phyloP scores from a whole-genome alignment of 2,329 filamentous ascomycete species.

The Venturia oleaginea region DNA sequence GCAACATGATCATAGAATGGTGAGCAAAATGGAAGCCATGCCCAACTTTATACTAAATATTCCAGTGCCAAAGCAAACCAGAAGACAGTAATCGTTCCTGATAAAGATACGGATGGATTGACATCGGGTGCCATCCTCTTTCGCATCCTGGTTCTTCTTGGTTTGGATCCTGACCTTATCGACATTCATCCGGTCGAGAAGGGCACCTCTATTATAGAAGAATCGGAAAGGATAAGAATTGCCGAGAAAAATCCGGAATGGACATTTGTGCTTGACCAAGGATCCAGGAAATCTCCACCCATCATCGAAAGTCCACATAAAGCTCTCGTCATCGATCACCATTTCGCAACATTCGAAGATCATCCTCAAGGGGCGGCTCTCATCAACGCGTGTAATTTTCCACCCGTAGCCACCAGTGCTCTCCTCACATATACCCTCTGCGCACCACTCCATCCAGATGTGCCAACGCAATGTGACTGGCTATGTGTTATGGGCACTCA shows the following conservation, averaged over 20 bases:
- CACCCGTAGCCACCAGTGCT: constrained; percentile 56
- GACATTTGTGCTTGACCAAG: constrained; percentile 58
- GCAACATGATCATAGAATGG: constrained; percentile 51
- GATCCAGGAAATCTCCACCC: constrained; percentile 46
- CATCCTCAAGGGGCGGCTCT: constrained; percentile 48
- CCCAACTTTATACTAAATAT: background rate
- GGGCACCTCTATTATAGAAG: constrained; percentile 49
- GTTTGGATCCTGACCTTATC: constrained; percentile 44
- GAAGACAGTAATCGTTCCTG: constrained; percentile 52
- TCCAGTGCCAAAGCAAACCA: constrained; percentile 42
- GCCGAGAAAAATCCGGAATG: constrained; percentile 41
- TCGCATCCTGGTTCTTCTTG: constrained; percentile 50
- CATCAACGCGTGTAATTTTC: constrained; percentile 54
- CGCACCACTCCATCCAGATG: constrained; percentile 42
- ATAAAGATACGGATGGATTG: constrained; percentile 61
- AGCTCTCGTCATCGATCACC: constrained; percentile 57
- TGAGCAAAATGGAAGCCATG: constrained; percentile 22
- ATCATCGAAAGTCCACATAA: constrained; percentile 43
- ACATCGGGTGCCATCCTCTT: constrained; percentile 55
- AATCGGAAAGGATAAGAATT: constrained; percentile 45
- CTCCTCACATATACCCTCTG: constrained; percentile 58
- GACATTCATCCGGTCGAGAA: constrained; percentile 51
- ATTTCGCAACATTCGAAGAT: constrained; percentile 45
- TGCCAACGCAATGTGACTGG: constrained; percentile 47
- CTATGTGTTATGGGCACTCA: constrained; percentile 57